Conservation (phyloP, 306 rosid genomes). For the Cucumis cinereus region DNA sequence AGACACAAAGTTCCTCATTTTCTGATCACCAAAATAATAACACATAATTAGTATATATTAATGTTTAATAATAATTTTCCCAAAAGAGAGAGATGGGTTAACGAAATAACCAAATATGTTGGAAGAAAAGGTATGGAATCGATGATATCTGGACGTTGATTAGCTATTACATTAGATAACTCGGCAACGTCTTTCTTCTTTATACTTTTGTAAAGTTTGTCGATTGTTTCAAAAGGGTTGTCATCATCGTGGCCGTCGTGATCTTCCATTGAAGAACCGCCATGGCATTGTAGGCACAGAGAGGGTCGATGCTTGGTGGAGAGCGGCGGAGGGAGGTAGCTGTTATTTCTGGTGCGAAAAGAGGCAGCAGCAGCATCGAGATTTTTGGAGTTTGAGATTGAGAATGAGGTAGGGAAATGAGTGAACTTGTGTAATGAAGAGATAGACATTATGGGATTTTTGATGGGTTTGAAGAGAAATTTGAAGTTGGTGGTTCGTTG, state of each 20-base stretch:
- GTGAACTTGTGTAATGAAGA: not conserved
- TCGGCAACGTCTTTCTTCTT: conserved; percentile 25
- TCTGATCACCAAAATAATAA: conserved; percentile 23
- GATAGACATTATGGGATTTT: not conserved
- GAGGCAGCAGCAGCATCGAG: not conserved
- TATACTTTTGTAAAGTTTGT: conserved; percentile 31
- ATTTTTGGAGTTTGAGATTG: not conserved
- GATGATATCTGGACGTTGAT: conserved; percentile 30
- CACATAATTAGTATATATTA: no score
- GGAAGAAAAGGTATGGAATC: conserved; percentile 35
- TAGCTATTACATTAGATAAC: conserved; percentile 31
- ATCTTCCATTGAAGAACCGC: conserved; percentile 7
- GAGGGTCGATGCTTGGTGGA: not conserved
- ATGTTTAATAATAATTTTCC: no score
- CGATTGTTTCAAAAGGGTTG: conserved; percentile 27
- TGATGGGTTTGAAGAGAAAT: not conserved
- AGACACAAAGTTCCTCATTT: conserved; percentile 37
- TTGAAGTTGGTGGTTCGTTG: not conserved
- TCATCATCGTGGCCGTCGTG: conserved; percentile 26
- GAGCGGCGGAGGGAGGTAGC: not conserved
- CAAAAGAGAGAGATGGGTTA: not conserved
- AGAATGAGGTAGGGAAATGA: not conserved
- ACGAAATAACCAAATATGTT: conserved; percentile 34
- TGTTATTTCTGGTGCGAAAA: not conserved
- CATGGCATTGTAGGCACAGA: not conserved